A percentile compares a stretch with the other conserved stretches of the same genome.
Evolutionary conservation across 768 basidiomycete genomes (phyloP).

Genomic region (Suillus discolor): DNA sequence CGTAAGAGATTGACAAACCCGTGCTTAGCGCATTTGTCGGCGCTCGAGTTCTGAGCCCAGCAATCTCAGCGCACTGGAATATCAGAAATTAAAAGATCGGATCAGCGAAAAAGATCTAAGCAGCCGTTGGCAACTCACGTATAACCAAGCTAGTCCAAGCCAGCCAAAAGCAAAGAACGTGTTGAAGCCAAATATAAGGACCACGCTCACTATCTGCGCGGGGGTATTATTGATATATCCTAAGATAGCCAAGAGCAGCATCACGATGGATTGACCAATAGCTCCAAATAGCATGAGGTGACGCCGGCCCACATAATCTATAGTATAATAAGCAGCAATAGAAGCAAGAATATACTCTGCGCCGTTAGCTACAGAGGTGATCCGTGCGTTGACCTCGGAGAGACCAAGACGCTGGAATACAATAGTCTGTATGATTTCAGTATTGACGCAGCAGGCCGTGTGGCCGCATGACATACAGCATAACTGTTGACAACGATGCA

Average conservation of each 20-base stretch:
- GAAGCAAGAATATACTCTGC: slow-evolving; percentile 48
- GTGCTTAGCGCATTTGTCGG: slow-evolving; percentile 35
- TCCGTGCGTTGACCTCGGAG: slow-evolving; percentile 23
- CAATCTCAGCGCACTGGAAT: slow-evolving; percentile 32
- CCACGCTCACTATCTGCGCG: slow-evolving; percentile 25
- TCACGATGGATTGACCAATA: slow-evolving; percentile 33
- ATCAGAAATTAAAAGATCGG: neutral
- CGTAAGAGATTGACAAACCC: slow-evolving; percentile 6
- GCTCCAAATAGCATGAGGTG: slow-evolving; percentile 49
- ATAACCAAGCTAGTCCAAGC: slow-evolving; percentile 41
- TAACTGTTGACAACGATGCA: slow-evolving; percentile 11
- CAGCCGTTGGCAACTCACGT: slow-evolving; percentile 10
- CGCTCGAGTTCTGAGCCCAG: slow-evolving; percentile 30
- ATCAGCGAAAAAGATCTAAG: slow-evolving; percentile 2
- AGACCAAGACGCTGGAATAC: slow-evolving; percentile 26
- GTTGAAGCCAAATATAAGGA: slow-evolving; percentile 37
- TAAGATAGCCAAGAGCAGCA: slow-evolving; percentile 32
- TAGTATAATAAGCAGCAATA: slow-evolving; percentile 49
- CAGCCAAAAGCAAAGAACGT: slow-evolving; percentile 40
- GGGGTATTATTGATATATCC: slow-evolving; percentile 24
- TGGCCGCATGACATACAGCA: slow-evolving; percentile 10
- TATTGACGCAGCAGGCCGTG: neutral
- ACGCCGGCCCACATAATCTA: slow-evolving; percentile 52
- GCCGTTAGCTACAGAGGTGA: slow-evolving; percentile 38
- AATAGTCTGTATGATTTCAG: slow-evolving; percentile 13